Percentiles rank a stretch among this genome's conserved stretches.
These are phyloP conservation scores for Aeschynomene evenia DNA, from an alignment of 306 rosid genomes.

Conservation along the genomic window DNA sequence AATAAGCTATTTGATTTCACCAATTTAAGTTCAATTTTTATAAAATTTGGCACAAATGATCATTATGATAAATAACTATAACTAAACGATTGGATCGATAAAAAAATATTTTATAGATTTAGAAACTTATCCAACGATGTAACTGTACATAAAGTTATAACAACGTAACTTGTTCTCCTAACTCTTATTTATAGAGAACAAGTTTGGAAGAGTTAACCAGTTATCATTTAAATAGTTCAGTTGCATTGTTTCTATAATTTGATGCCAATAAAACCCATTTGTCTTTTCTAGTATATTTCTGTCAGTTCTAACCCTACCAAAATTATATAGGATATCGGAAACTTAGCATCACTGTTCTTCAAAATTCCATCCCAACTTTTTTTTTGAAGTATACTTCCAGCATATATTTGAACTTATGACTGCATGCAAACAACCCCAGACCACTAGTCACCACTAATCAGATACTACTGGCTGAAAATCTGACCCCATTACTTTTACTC, in stretches of 20 bases:
- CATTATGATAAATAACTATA: no score
- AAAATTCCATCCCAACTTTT: background rate
- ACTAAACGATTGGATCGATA: no score
- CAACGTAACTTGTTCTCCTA: no score
- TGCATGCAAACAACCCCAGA: background rate
- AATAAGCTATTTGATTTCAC: no score
- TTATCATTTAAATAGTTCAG: background rate
- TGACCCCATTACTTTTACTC: background rate
- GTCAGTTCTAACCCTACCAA: constrained; percentile 2
- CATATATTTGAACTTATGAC: background rate
- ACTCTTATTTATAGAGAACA: background rate
- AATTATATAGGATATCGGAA: background rate
- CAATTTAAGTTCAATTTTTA: no score
- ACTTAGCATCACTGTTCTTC: background rate
- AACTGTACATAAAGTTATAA: no score
- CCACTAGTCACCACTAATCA: background rate
- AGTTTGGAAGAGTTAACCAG: background rate
- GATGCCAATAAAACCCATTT: background rate
- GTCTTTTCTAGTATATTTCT: background rate
- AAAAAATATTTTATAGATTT: no score
- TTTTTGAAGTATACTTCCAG: background rate
- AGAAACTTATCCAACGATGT: no score
- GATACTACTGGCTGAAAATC: background rate
- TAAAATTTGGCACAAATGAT: no score
- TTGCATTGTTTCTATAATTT: background rate